A percentile compares a stretch with the other conserved stretches of the same genome.
These are phyloP conservation scores for Phialocephala sp. DNA, from an alignment of 2,329 filamentous ascomycete species.

Conservation along the genomic window DNA sequence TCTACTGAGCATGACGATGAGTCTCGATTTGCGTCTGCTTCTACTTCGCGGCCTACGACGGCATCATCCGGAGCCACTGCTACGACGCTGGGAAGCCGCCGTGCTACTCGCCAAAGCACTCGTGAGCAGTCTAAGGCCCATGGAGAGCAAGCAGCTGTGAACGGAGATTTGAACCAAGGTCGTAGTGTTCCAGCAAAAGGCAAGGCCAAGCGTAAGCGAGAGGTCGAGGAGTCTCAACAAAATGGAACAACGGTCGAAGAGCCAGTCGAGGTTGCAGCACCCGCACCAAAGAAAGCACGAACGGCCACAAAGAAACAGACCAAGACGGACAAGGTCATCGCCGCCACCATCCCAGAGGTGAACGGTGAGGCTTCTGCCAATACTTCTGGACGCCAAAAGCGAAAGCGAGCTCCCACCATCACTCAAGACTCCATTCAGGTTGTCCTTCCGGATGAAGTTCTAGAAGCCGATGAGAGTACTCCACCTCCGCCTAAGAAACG, in stretches of 20 bases:
- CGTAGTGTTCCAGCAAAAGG: not conserved
- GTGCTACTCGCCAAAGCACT: slow-evolving; percentile 20
- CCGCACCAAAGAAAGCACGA: slow-evolving; percentile 14
- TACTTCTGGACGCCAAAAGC: slow-evolving; percentile 22
- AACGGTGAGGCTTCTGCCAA: slow-evolving; percentile 17
- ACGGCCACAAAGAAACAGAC: slow-evolving; percentile 15
- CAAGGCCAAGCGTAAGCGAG: slow-evolving; percentile 1
- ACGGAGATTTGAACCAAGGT: not conserved
- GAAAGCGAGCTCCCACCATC: slow-evolving; percentile 18
- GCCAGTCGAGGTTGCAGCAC: slow-evolving; percentile 22
- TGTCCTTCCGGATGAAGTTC: slow-evolving; percentile 7
- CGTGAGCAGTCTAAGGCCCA: not conserved
- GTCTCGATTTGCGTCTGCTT: slow-evolving; percentile 27
- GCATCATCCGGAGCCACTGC: slow-evolving; percentile 31
- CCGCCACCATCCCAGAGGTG: slow-evolving; percentile 10
- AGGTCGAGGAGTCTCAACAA: not conserved
- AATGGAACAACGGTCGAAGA: slow-evolving; percentile 6
- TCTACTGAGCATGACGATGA: slow-evolving; percentile 37
- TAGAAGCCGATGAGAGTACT: slow-evolving; percentile 13
- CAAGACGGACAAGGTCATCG: not conserved
- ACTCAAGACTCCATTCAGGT: slow-evolving; percentile 18
- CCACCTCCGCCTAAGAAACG: slow-evolving; percentile 17
- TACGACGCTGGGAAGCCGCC: slow-evolving; percentile 26
- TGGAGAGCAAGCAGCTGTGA: not conserved
- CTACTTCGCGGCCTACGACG: slow-evolving; percentile 30